These are phyloP conservation scores for Musa troglodytarum DNA, from an alignment of 176 grass and related monocot species.

Conservation along the genomic window DNA sequence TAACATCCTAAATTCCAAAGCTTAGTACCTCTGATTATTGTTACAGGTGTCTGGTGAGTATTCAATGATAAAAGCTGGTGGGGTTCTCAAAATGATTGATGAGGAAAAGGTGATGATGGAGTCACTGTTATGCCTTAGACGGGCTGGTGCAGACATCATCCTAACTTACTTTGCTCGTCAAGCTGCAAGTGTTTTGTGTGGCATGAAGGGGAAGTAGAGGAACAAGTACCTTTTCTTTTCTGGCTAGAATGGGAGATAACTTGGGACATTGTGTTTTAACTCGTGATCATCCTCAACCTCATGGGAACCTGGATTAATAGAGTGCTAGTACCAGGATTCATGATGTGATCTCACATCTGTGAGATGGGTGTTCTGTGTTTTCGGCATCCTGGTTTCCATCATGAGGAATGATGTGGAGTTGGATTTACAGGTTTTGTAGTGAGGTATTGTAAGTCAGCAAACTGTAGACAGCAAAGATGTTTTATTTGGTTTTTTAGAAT, in stretches of 20 bases:
- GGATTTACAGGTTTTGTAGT: too few species aligned
- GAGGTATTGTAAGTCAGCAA: too few species aligned
- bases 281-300: neutral
- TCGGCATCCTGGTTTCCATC: too few species aligned
- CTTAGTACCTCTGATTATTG: neutral
- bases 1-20: neutral
- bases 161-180: constrained; percentile 92
- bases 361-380: too few species aligned
- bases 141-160: constrained; percentile 84
- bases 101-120: constrained; percentile 99
- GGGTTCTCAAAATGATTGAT: constrained; percentile 67
- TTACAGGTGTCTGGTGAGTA: constrained; percentile 91
- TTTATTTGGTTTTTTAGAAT: too few species aligned
- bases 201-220: constrained; percentile 23
- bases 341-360: too few species aligned
- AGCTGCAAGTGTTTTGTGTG: constrained; percentile 56
- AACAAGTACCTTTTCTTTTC: neutral
- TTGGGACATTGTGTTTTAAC: neutral
- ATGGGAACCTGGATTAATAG: neutral
- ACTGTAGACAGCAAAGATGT: too few species aligned
- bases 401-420: too few species aligned
- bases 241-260: neutral
- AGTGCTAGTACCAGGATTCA: too few species aligned
- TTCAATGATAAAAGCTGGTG: constrained; percentile 89
- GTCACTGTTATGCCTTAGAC: constrained; percentile 71